Conservation (phyloP, 2,329 filamentous ascomycete genomes). For the Emericellopsis atlantica region DNA sequence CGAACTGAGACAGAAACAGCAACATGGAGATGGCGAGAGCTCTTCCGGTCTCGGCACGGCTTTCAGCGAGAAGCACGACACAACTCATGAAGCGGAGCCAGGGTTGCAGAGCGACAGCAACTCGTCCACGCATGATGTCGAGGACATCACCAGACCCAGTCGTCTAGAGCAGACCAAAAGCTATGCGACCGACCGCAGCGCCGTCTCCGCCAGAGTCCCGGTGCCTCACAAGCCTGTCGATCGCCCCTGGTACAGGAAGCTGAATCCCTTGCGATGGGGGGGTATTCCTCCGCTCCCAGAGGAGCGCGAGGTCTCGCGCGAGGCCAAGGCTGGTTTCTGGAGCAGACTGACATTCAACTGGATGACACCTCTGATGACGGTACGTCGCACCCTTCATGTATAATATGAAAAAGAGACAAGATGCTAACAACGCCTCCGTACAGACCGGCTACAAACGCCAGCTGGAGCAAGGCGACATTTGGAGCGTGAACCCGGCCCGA, state of each 20-base stretch:
- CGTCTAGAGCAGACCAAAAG: slow-evolving; percentile 27
- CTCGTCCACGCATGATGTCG: slow-evolving; percentile 4
- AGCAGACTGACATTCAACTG: slow-evolving; percentile 75
- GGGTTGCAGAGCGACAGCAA: slow-evolving; percentile 1
- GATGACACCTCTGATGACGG: slow-evolving; percentile 79
- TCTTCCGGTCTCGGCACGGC: neutral
- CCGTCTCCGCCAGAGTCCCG: slow-evolving; percentile 27
- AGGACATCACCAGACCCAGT: slow-evolving; percentile 5
- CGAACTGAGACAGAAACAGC: slow-evolving; percentile 2
- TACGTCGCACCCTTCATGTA: too few species aligned
- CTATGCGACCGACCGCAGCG: slow-evolving; percentile 40
- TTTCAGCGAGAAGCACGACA: neutral
- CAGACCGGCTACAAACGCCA: slow-evolving; percentile 75
- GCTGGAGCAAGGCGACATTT: slow-evolving; percentile 76
- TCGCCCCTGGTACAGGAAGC: slow-evolving; percentile 47
- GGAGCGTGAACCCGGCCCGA: slow-evolving; percentile 73
- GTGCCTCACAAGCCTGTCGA: slow-evolving; percentile 18
- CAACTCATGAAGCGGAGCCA: slow-evolving; percentile 3
- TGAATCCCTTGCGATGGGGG: slow-evolving; percentile 52
- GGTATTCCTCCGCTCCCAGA: slow-evolving; percentile 40
- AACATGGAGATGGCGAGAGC: slow-evolving; percentile 1
- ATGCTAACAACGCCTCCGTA: too few species aligned
- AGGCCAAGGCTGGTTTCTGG: slow-evolving; percentile 61
- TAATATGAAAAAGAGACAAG: too few species aligned
- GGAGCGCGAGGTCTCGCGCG: slow-evolving; percentile 43